These are phyloP conservation scores for Yamadazyma aaseri DNA, from an alignment of 1,139 yeast species.

Conservation along the genomic window DNA sequence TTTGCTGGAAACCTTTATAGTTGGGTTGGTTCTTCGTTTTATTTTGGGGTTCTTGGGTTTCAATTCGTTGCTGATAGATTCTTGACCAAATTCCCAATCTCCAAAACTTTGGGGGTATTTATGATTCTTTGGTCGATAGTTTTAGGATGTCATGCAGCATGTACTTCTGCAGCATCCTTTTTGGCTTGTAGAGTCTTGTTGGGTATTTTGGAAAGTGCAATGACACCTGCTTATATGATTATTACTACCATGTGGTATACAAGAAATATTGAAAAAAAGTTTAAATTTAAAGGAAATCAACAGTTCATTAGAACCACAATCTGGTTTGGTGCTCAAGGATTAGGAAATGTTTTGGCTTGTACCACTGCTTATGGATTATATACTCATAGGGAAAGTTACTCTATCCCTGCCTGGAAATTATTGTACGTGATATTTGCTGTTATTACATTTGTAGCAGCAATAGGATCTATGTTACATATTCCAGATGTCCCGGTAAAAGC, in stretches of 20 bases:
- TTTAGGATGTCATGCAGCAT: slow-evolving; percentile 17
- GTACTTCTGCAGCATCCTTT: slow-evolving; percentile 24
- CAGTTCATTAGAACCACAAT: slow-evolving; percentile 17
- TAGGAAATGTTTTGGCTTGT: slow-evolving; percentile 8
- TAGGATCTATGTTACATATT: slow-evolving; percentile 21
- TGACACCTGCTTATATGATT: slow-evolving; percentile 54
- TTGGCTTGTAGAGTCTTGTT: slow-evolving; percentile 27
- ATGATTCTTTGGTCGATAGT: neutral
- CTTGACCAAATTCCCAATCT: slow-evolving; percentile 37
- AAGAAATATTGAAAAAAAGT: slow-evolving; percentile 3
- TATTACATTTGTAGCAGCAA: slow-evolving; percentile 27
- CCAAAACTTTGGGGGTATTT: slow-evolving; percentile 23
- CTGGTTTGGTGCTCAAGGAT: slow-evolving; percentile 14
- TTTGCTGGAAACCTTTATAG: slow-evolving; percentile 45
- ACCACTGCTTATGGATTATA: slow-evolving; percentile 20
- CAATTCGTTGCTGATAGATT: slow-evolving; percentile 45
- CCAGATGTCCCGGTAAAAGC: slow-evolving; percentile 33
- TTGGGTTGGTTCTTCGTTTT: slow-evolving; percentile 59
- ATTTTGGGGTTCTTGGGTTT: slow-evolving; percentile 50
- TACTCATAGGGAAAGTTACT: slow-evolving; percentile 24
- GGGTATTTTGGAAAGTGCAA: slow-evolving; percentile 54
- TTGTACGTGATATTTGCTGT: slow-evolving; percentile 30
- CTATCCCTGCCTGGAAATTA: slow-evolving; percentile 34
- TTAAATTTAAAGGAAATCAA: slow-evolving; percentile 9
- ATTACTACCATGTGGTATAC: slow-evolving; percentile 26